Conservation (phyloP, 805 yeast species). For the Candida dajiaensis region DNA sequence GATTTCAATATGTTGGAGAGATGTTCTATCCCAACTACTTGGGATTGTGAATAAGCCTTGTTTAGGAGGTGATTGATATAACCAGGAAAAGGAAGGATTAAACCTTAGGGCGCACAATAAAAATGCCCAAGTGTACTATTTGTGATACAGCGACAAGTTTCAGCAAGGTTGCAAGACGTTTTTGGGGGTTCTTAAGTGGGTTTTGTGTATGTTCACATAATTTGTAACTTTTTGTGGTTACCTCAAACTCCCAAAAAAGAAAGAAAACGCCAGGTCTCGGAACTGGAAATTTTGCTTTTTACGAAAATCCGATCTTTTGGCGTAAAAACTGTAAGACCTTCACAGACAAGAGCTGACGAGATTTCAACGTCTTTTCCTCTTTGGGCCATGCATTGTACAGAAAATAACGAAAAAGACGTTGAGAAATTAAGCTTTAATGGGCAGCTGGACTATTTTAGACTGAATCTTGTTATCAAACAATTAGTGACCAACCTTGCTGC, state of each 20-base stretch:
- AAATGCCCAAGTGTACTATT: not conserved
- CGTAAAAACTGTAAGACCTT: not conserved
- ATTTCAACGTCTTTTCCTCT: not conserved
- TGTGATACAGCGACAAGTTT: not conserved
- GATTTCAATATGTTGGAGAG: not conserved
- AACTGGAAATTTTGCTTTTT: not conserved
- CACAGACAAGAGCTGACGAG: not conserved
- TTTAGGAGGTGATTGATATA: not conserved
- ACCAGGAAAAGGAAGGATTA: not conserved
- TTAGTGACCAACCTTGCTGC: no score
- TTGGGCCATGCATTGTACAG: not conserved
- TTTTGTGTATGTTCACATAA: not conserved
- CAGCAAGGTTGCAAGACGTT: not conserved
- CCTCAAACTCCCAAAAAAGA: not conserved
- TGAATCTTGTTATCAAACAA: no score
- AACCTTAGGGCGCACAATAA: not conserved
- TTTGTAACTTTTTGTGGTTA: not conserved
- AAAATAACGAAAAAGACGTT: not conserved
- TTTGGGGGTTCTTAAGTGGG: not conserved
- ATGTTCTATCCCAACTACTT: not conserved
- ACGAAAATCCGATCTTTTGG: not conserved
- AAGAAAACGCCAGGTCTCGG: not conserved
- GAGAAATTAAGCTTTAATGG: not conserved
- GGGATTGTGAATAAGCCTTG: not conserved
- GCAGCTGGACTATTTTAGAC: no score